Base-by-base conservation (phyloP, 805 yeast genomes). In the Yarrowia sp. region DNA sequence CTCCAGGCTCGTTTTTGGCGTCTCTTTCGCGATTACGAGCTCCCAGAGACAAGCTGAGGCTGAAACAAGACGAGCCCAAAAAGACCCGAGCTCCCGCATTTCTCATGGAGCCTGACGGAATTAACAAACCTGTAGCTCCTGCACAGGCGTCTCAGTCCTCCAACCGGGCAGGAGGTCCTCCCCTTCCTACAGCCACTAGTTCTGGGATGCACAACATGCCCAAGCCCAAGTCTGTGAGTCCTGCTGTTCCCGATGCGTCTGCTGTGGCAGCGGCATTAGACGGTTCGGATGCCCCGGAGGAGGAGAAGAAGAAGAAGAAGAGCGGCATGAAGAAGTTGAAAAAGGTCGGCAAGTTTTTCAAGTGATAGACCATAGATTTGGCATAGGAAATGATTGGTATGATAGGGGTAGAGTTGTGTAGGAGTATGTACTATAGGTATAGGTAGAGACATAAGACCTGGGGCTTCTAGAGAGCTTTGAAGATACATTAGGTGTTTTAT, bases 1-100 rank as follows among this genome's bases (percentile, higher is more conserved):
- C 78, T 8, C 79, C 82, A 1, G 61, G 64, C 1, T 68, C 67
- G 64, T 78, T 71, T 66, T 65, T 79, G 46, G 67, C 70, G 17
- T 69, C 72, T 19, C 63, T 78, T 59, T 65, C 70, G 12, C 66
- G 73, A 3, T 67, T 76, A 33, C 58, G 68, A 3, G 65, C 67
- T 5, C 70, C 73, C 4, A 69, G 80, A 14, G 70, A 70, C 28
- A 65, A 68, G 49, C 70, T 78, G 24, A 58, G 65, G 8, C 71
- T 78, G 14, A 73, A 72, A 51, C 26, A 65, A 52, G 17, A 61
- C 48, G 48, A 36, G 19, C 62, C 63, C 40, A 30, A 41, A 17
- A 43, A 58, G 22, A 58, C 63, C 4, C 28, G 63, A 30, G 63
- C 63, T 30, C 63, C 63, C 28, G 41, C 38, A 28, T 58, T n/a